Evolutionary conservation across 2,329 filamentous ascomycete genomes (phyloP), one percentile per base, ranked within the genome.

Genomic region (Immersiporthe knoxdaviesiana): DNA sequence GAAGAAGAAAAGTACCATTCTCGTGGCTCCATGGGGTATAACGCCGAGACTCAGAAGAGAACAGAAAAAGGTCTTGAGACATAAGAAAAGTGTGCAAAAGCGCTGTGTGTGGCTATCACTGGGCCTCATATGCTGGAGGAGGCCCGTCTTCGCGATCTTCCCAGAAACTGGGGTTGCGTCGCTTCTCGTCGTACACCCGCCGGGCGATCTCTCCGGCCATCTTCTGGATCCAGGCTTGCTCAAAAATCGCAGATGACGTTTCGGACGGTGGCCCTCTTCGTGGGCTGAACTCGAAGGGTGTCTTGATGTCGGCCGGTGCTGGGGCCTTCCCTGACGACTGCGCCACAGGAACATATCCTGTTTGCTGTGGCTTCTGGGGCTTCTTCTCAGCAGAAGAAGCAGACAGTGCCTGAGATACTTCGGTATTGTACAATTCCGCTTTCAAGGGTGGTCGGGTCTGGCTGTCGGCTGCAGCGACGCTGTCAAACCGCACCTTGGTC

Each of bases 141-240:
- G 88, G 88, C 6, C 81, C 78, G 61, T 88, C 85, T 71, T 89
- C 85, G 66, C 83, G 80, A 69, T 88, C 86, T 56, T 84, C 81
- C 85, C 85, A 87, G 65, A 85, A 81, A 6, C 79, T 79, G 35
- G 82, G 81, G 66, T 86, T 83, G 47, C 84, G 82, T 66, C 84
- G 83, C 80, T 97, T 96, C 81, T 97, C 92, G 74, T 97, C 92
- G 73, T 95, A 92, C 73, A 97, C 93, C 68, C 93, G 91, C 64
- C 90, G 85, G 47, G 94, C 93, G 75, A 98, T 95, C 79, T 98
- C 96, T 72, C 90, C 91, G 6, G 95, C 94, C 88, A 99, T 96
- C 83, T 97, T 96, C 82, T 91, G 89, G 81, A 96, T 91, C 92
- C 92, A 96, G 2, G 92, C 92, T 78, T 93, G 91, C 77, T 94